These are phyloP conservation scores for Thielaviopsis cerberus DNA, from an alignment of 2,329 filamentous ascomycete species.

Conservation along the genomic window DNA sequence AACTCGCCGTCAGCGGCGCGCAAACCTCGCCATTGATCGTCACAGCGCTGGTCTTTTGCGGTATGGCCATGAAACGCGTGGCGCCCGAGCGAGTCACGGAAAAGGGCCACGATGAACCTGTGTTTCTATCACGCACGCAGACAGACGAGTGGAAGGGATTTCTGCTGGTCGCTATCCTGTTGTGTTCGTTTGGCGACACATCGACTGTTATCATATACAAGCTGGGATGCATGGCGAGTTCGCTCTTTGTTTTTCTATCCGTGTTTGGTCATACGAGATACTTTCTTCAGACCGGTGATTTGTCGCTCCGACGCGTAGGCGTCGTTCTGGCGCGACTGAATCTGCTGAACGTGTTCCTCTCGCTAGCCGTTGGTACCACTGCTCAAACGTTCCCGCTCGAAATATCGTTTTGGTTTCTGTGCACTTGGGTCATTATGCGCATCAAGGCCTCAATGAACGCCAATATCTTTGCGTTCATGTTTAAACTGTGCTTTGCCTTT, in stretches of 20 bases:
- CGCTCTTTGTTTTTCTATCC: slow-evolving; percentile 43
- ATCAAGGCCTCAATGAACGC: slow-evolving; percentile 5
- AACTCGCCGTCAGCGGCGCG: slow-evolving; percentile 3
- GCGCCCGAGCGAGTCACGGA: not conserved
- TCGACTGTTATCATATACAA: slow-evolving; percentile 35
- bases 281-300: slow-evolving; percentile 37
- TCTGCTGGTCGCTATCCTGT: slow-evolving; percentile 35
- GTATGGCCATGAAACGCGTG: not conserved
- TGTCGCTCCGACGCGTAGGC: slow-evolving; percentile 32
- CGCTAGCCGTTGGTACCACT: not conserved
- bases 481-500: slow-evolving; percentile 8
- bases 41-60: not conserved
- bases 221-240: slow-evolving; percentile 33
- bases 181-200: slow-evolving; percentile 36
- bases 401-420: slow-evolving; percentile 5
- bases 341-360: slow-evolving; percentile 23
- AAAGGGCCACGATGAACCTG: slow-evolving; percentile 13
- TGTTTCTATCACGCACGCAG: slow-evolving; percentile 31
- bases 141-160: slow-evolving; percentile 49
- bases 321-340: slow-evolving; percentile 39
- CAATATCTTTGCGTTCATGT: slow-evolving; percentile 5
- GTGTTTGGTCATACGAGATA: slow-evolving; percentile 43
- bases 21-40: not conserved
- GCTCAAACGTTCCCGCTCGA: not conserved
- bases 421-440: slow-evolving; percentile 1